phyloP scores from a whole-genome alignment of 2,329 filamentous ascomycete genomes.

The Paecilomyces dactylethromorphus region DNA sequence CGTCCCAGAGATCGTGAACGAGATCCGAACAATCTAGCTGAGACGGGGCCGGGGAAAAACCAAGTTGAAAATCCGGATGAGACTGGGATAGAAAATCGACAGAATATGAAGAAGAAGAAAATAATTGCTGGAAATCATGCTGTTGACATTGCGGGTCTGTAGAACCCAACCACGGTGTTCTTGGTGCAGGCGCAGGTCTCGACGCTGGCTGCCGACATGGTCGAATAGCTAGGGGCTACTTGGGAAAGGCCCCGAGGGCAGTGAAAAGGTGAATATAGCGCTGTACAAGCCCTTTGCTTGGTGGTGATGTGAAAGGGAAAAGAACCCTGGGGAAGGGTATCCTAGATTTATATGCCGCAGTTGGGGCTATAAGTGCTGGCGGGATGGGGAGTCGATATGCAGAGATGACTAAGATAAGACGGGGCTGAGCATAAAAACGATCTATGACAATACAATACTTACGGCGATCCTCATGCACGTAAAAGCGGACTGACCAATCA shows the following conservation, averaged over 20 bases:
- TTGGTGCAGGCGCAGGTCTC: background rate
- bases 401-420: background rate
- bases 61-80: background rate
- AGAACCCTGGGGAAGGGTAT: background rate
- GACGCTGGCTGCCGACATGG: background rate
- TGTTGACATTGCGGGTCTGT: background rate
- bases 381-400: background rate
- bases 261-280: background rate
- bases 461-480: background rate
- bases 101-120: background rate
- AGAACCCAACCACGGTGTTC: background rate
- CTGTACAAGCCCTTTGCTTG: background rate
- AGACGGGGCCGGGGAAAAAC: background rate
- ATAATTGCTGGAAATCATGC: background rate
- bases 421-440: background rate
- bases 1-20: background rate
- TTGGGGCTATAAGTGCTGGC: background rate
- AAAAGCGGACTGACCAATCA: background rate
- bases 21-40: background rate
- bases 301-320: background rate
- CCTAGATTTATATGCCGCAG: background rate
- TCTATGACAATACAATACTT: background rate
- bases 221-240: background rate
- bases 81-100: background rate
- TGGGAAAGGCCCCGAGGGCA: background rate